Base-by-base conservation (phyloP, 208 protist species). In the Acanthamoeba culbertsoni region DNA sequence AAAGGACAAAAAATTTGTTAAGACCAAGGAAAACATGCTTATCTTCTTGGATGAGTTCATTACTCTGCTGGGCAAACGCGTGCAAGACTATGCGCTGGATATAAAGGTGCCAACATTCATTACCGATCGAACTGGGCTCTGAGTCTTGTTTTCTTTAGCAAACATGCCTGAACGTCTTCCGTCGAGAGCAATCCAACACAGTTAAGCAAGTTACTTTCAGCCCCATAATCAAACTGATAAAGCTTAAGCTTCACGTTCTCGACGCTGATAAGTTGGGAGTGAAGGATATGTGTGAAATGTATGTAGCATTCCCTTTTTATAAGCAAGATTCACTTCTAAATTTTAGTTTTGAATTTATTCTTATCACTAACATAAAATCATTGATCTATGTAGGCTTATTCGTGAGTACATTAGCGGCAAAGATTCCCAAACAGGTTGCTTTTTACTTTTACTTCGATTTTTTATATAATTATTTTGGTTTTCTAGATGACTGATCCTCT, bases 271-370 rank as follows among this genome's bases (percentile, higher is more conserved):
- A 91, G 55, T 84, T 94, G 12, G 89, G 28, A 5, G 92, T 94
- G 35, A 86, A 91, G 28, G 92, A 94, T 18, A 94, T 94, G 84
- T 57, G 53, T 51, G 92, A 94, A 75, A 57, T 91, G 92, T 94
- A 92, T 37, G 18, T 35, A n/a, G 82, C 20, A 55, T 23, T 20
- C 23, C 20, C 35, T 16, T 55, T 62, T 62, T 62, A 23, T 62
- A n/a, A n/a, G 23, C 23, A n/a, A 16, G 18, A 16, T 62, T n/a
- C 53, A 23, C 23, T 16, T 62, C 53, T 23, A 35, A 18, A 4
- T 31, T 37, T 35, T 33, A 12, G 31, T 37, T 2, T 37, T 18
- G 2, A 26, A 12, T 37, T 68, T 16, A 12, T 40, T 68, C 28
- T 10, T n/a, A n/a, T n/a, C n/a, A n/a, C n/a, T n/a, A n/a, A n/a